Percentiles rank a stretch among this genome's conserved stretches.
Evolutionary conservation across 768 basidiomycete species (phyloP).

Genomic region (Mycena belliarum): DNA sequence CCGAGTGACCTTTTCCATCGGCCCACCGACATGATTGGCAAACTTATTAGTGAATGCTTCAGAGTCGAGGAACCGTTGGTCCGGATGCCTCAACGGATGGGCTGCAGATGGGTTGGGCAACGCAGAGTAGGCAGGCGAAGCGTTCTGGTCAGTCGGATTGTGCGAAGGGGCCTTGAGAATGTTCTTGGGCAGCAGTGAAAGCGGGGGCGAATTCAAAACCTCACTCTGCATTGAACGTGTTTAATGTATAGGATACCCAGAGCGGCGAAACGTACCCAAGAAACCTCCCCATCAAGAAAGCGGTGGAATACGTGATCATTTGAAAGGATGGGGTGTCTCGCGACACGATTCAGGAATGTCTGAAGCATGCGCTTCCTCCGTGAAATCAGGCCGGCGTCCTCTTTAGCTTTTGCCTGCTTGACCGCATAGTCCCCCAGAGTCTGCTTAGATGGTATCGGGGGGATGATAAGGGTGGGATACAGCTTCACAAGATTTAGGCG

Average conservation of each 20-base stretch:
- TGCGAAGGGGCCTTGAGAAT: constrained; percentile 93
- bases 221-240: constrained; percentile 59
- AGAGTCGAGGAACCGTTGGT: constrained; percentile 94
- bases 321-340: constrained; percentile 90
- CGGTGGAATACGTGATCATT: constrained; percentile 96
- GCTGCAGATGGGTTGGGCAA: constrained; percentile 89
- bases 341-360: constrained; percentile 90
- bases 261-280: constrained; percentile 64
- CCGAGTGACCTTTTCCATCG: constrained; percentile 96
- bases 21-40: constrained; percentile 85
- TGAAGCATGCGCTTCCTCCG: constrained; percentile 92
- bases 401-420: constrained; percentile 95
- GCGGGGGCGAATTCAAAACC: constrained; percentile 88
- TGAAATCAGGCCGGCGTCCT: constrained; percentile 90
- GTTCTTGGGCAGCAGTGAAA: constrained; percentile 93
- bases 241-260: not conserved
- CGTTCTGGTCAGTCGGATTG: constrained; percentile 82
- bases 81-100: constrained; percentile 87
- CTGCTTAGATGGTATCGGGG: constrained; percentile 97
- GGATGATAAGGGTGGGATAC: constrained; percentile 95
- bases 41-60: constrained; percentile 97
- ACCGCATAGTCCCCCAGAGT: constrained; percentile 95
- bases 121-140: constrained; percentile 73
- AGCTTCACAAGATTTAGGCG: constrained; percentile 80
- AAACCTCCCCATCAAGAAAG: constrained; percentile 93